phyloP scores from a whole-genome alignment of 352 stramenopile genomes.

The Globisporangium radiosum region DNA sequence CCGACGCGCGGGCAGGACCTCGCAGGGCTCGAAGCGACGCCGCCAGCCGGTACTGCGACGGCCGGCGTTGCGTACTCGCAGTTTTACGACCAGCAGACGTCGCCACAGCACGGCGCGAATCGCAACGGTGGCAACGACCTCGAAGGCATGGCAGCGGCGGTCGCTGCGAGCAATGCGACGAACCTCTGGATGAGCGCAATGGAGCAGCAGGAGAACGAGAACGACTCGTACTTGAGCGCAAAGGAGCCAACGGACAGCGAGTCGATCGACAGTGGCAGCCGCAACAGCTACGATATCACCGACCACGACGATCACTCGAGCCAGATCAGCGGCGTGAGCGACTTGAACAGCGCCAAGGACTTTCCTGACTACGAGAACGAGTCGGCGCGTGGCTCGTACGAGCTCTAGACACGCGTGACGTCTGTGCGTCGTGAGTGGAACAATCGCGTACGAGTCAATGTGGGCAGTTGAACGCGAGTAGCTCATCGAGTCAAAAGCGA shows the following conservation, averaged over 20 bases:
- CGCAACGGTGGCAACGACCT: background rate
- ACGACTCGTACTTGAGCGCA: slow-evolving; percentile 58
- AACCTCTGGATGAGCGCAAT: slow-evolving; percentile 82
- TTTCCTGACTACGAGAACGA: slow-evolving; percentile 71
- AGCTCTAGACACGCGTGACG: slow-evolving; percentile 36
- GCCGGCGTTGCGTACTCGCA: slow-evolving; percentile 62
- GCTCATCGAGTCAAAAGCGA: too few species aligned
- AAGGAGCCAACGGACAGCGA: slow-evolving; percentile 35
- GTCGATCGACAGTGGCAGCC: slow-evolving; percentile 39
- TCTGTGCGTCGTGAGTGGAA: background rate
- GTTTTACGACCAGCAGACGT: slow-evolving; percentile 76
- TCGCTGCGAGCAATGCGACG: slow-evolving; percentile 10
- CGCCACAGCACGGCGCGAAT: slow-evolving; percentile 19
- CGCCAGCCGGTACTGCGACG: slow-evolving; percentile 25
- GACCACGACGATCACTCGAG: slow-evolving; percentile 56
- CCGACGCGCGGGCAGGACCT: slow-evolving; percentile 10
- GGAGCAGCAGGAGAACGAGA: slow-evolving; percentile 59
- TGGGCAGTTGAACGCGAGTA: background rate
- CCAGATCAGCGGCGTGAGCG: slow-evolving; percentile 60
- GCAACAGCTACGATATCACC: slow-evolving; percentile 70
- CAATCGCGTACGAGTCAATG: background rate
- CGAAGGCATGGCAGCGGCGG: background rate
- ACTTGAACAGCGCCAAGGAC: slow-evolving; percentile 55
- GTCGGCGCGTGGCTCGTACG: slow-evolving; percentile 69
- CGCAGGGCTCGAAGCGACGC: slow-evolving; percentile 26